phyloP scores from a whole-genome alignment of 2,329 filamentous ascomycete species.

The Xylariaceae sp. region DNA sequence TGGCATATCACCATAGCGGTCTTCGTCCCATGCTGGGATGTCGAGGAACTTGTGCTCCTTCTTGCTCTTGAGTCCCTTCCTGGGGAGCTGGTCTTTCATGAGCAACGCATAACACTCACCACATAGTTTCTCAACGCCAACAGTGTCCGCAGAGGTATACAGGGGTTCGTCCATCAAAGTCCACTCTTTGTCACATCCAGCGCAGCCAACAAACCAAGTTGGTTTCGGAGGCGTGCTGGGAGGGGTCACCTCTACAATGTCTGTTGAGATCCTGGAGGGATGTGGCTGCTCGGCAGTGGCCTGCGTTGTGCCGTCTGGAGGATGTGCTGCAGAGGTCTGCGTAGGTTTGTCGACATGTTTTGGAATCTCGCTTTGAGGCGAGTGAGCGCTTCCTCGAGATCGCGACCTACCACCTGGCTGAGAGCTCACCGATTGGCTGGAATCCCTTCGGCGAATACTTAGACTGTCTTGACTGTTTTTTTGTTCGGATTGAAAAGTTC shows the following conservation, averaged over 20 bases:
- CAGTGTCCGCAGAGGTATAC: slow-evolving; percentile 27
- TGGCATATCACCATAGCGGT: slow-evolving; percentile 19
- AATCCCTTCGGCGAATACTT: neutral
- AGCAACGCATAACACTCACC: slow-evolving; percentile 20
- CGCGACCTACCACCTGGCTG: neutral
- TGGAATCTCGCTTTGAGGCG: neutral
- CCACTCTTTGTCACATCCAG: slow-evolving; percentile 24
- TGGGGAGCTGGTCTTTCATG: slow-evolving; percentile 16
- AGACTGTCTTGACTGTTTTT: neutral
- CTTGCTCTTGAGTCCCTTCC: slow-evolving; percentile 19
- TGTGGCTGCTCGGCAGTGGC: neutral
- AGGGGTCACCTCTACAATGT: slow-evolving; percentile 3
- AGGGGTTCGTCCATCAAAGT: slow-evolving; percentile 22
- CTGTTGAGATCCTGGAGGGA: slow-evolving; percentile 8
- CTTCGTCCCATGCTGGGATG: slow-evolving; percentile 22
- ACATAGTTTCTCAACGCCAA: slow-evolving; percentile 21
- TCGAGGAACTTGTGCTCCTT: slow-evolving; percentile 24
- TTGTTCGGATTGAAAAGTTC: neutral
- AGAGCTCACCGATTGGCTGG: neutral
- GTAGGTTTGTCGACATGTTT: slow-evolving; percentile 1
- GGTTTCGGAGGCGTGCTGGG: slow-evolving; percentile 19
- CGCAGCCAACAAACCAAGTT: slow-evolving; percentile 20
- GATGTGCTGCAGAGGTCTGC: slow-evolving; percentile 2
- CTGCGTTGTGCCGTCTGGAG: neutral
- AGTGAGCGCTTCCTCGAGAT: neutral